phyloP scores from a whole-genome alignment of 2,329 filamentous ascomycete species.

The Trichoderma polysporum region DNA sequence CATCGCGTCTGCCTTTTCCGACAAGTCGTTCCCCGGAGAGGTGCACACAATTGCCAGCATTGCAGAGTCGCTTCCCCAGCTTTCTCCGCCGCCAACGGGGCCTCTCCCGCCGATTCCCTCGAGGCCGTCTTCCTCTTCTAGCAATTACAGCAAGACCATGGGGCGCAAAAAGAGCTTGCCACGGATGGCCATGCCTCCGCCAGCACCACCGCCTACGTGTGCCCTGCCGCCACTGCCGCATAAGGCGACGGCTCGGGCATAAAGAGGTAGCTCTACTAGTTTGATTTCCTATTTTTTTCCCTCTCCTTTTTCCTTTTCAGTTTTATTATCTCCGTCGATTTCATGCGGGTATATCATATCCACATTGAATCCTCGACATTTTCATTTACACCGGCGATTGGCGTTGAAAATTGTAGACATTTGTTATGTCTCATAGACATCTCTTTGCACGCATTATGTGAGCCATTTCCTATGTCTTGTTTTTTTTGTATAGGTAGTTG shows the following conservation, averaged over 20 bases:
- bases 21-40: constrained; percentile 28
- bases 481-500: not conserved
- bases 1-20: constrained; percentile 31
- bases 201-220: constrained; percentile 54
- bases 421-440: not conserved
- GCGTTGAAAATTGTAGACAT: not conserved
- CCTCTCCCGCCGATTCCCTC: constrained; percentile 36
- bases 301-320: not conserved
- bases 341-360: not conserved
- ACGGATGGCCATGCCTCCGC: constrained; percentile 46
- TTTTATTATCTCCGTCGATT: not conserved
- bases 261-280: not conserved
- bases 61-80: constrained; percentile 27
- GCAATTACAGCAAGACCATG: constrained; percentile 25
- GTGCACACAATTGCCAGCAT: constrained; percentile 11
- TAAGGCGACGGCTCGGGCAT: constrained; percentile 27
- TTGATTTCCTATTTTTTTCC: not conserved
- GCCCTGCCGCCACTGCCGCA: constrained; percentile 48
- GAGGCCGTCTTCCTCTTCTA: constrained; percentile 23
- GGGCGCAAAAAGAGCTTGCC: constrained; percentile 50
- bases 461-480: not conserved
- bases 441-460: not conserved
- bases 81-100: constrained; percentile 32
- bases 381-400: not conserved
- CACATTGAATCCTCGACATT: not conserved